Evolutionary conservation across 2,329 filamentous ascomycete species (phyloP), one percentile per base, ranked within the genome.

Genomic region (Lachnellula hyalina): DNA sequence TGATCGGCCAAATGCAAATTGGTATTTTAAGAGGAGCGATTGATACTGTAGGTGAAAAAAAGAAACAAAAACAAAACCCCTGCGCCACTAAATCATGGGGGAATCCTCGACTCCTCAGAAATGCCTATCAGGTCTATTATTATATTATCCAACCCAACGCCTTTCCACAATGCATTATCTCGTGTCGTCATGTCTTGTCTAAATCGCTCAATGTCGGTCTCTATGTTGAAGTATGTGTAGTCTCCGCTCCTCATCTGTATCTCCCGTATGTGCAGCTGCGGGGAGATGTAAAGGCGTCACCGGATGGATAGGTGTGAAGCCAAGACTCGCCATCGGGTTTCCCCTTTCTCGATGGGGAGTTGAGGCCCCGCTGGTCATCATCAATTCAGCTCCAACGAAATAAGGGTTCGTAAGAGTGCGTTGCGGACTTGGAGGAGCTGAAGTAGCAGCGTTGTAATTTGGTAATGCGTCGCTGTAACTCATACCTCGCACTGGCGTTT

Each of bases 361-460:
- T 47, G 28, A 40, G 40, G 28, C 7, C 14, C 8, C 23, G 4
- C 23, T 12, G 9, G n/a, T 46, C 4, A 3, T 8, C 38, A 35
- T 40, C n/a, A n/a, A n/a, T 14, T 52, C 51, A 23, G 44, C 34
- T 9, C 46, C 46, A 8, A 55, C 53, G 32, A 49, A 61, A 15
- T 23, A 49, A 17, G 60, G 53, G 21, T n/a, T 51, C 32, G 51
- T 61, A 40, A 62, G 60, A 19, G 48, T 47, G 23, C 57, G 53
- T 8, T 58, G 54, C 9, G 68, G 68, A 54, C 64, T 68, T 11
- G 66, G 62, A 8, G 82, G 81, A 28, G 75, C 75, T 62, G 77
- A 81, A 44, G 80, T 72, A 0, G 82, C 85, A 2, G 85, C 79
- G 53, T 79, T 73, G 66, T 91, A 91, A 66, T 88, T 83, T 0